Base-by-base conservation (phyloP, 352 stramenopile species). In the Phytopythium aichiense region DNA sequence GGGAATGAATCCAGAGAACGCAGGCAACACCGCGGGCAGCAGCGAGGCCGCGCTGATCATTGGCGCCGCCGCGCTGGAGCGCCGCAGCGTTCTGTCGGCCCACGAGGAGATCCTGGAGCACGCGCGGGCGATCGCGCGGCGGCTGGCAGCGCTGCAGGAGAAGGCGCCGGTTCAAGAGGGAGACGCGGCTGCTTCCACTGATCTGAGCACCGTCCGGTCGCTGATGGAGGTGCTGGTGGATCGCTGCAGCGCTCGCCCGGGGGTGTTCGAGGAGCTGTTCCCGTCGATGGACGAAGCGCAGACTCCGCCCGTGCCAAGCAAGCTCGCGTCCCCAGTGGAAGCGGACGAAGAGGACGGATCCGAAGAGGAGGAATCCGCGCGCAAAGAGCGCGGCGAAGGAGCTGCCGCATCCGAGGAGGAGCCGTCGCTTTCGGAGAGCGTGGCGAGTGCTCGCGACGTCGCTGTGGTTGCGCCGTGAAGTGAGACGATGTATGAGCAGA, bases 31-130 rank as follows among this genome's bases (percentile, higher is more conserved):
- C 16, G 56, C 72, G 37, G 60, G 69, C 56, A 62, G 74, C 40
- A 45, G 63, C 13, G 74, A 68, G 43, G 68, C 58, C 4, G 68
- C 73, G 52, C 65, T 73, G n/a, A 31, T 86, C 40, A 71, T 88
- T 33, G 77, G 70, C 4, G 79, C 80, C 33, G 77, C 72, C 4
- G 79, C 80, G n/a, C 56, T 92, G 15, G 82, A 92, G 33, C 77
- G 82, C 16, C 76, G 82, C 56, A 86, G 74, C 31, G 74, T 88
- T 13, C 60, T 87, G 35, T 84, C 75, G 18, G 74, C 76, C 0
- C 83, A 92, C 40, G 83, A 92, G 48, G 83, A 92, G 57, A 90
- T 92, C 56, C 65, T 90, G 2, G 80, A 89, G 58, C 80, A 92
- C 45, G 74, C 76, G 30, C 81, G 81, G 56, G 79, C 77, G 9